Percentiles rank a stretch among this genome's conserved stretches.
These are phyloP conservation scores for Pseudopithomyces chartarum DNA, from an alignment of 2,329 filamentous ascomycete genomes.

Conservation along the genomic window DNA sequence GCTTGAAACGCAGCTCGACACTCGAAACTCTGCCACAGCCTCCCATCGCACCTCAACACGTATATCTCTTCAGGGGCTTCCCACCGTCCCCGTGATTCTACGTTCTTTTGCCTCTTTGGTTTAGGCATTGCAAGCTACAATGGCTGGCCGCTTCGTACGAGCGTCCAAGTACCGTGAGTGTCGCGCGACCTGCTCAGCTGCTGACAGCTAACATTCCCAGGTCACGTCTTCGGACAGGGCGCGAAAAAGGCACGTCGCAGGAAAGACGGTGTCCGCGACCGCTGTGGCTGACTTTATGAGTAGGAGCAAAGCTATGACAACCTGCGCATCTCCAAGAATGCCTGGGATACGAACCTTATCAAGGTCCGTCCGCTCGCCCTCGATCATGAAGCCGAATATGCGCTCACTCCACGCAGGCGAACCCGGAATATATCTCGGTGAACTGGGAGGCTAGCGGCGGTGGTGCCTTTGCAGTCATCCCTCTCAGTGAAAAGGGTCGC, in stretches of 20 bases:
- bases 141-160: constrained; percentile 75
- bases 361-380: constrained; percentile 68
- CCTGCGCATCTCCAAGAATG: constrained; percentile 94
- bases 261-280: not conserved
- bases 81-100: constrained; percentile 8
- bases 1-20: constrained; percentile 17
- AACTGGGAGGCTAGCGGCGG: constrained; percentile 98
- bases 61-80: constrained; percentile 12
- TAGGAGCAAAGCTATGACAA: constrained; percentile 98
- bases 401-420: constrained; percentile 66
- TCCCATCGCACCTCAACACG: constrained; percentile 4
- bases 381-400: constrained; percentile 21
- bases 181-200: constrained; percentile 26
- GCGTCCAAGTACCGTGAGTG: constrained; percentile 72
- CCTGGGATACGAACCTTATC: constrained; percentile 97
- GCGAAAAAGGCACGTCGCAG: constrained; percentile 71
- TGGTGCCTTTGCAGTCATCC: constrained; percentile 95
- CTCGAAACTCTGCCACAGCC: constrained; percentile 16
- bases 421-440: constrained; percentile 93
- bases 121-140: constrained; percentile 38
- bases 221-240: constrained; percentile 96
- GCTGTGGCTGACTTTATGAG: constrained; percentile 15
- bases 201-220: constrained; percentile 56
- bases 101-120: constrained; percentile 9
- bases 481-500: constrained; percentile 85